Percentiles rank a stretch among this genome's conserved stretches.
Evolutionary conservation across 2,329 filamentous ascomycete genomes (phyloP).

Genomic region (Coleophoma eucalyptorum): DNA sequence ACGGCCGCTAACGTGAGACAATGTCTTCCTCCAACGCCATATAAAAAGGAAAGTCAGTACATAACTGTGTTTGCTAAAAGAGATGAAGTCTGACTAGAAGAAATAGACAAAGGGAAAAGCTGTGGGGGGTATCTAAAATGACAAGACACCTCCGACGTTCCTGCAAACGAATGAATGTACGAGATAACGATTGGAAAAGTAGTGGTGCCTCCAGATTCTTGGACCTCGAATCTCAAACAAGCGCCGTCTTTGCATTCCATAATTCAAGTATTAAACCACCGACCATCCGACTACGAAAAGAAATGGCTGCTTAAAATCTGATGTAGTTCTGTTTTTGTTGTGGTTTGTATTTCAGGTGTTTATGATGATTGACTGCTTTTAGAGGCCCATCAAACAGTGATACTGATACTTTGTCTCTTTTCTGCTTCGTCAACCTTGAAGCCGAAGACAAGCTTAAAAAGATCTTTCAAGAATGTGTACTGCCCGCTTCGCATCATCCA

Average conservation of each 20-base stretch:
- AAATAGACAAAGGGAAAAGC: background rate
- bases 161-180: background rate
- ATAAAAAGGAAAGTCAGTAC: too few species aligned
- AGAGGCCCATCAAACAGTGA: constrained; percentile 40
- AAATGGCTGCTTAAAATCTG: background rate
- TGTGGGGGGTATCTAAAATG: background rate
- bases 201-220: too few species aligned
- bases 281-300: background rate
- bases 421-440: constrained; percentile 78
- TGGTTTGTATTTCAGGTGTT: background rate
- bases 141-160: background rate
- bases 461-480: constrained; percentile 75
- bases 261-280: background rate
- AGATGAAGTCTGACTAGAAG: too few species aligned
- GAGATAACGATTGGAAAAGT: too few species aligned
- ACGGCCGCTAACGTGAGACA: too few species aligned
- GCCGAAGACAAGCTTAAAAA: constrained; percentile 82
- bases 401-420: constrained; percentile 59
- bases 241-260: background rate
- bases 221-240: background rate
- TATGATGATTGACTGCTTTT: background rate
- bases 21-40: too few species aligned
- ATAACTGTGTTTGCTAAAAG: too few species aligned
- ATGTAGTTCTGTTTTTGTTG: background rate
- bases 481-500: constrained; percentile 71